Evolutionary conservation across 441 rosid species (phyloP), one percentile per base, ranked within the genome.

Genomic region (Brassica hybrid): DNA sequence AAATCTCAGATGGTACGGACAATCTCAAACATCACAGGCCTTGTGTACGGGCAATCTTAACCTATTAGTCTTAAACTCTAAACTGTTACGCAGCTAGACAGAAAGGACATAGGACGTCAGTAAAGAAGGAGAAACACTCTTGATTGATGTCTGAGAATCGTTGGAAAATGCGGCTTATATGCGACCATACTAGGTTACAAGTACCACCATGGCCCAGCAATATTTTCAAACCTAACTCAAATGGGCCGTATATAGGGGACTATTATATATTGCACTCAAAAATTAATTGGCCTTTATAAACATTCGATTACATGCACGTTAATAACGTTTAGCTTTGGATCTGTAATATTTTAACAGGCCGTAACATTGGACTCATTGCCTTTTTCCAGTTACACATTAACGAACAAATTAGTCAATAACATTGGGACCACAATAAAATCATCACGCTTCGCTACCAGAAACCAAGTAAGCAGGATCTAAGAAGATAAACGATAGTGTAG

Each of bases 1-100:
- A 34, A 34, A 45, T 61, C 82, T 71, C 76, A 59, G 76, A 80
- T 80, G 79, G 83, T 80, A 75, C 83, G 82, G 82, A 79, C 82
- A 79, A 79, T 69, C 76, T 70, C 82, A 71, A 34, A 58, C 79
- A 79, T 79, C 79, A 79, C 61, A 30, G 76, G 32, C 32, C 34
- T 30, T 30, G 34, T 30, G 34, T 30, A 30, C 34, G 34, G 34
- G 34, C 34, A 30, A 30, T 30, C 34, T 30, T 30, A 30, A 30
- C 30, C 30, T 27, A 25, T 27, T 30, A 30, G 34, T 30, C 34
- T 30, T 30, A 30, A 30, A 30, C 34, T 30, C 34, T 30, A 30
- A 30, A 30, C 34, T 30, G 34, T 30, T 30, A 30, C 34, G 34
- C 6, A 30, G 34, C 34, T 30, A 30, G 6, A 30, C 34, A 30